A percentile compares a stretch with the other conserved stretches of the same genome.
phyloP scores from a whole-genome alignment of 495 filamentous ascomycete genomes.

The Hypomontagnella monticulosa region DNA sequence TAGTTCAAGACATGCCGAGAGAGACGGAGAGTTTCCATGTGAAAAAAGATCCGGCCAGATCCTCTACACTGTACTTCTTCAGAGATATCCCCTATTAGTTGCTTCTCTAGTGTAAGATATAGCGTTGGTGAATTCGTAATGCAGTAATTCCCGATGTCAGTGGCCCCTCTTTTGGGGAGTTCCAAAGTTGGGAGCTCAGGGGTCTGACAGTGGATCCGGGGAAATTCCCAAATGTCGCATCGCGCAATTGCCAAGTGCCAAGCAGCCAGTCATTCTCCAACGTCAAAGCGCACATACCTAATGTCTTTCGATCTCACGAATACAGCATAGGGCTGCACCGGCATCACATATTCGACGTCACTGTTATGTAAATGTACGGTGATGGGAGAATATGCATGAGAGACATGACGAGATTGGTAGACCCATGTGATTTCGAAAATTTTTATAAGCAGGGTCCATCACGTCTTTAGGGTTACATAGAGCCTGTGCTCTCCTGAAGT shows the following conservation, averaged over 20 bases:
- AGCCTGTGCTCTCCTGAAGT: constrained; percentile 9
- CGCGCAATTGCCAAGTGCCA: constrained; percentile 16
- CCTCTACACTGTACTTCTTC: too few species aligned
- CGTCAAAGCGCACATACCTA: constrained; percentile 20
- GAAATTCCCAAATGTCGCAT: constrained; percentile 8
- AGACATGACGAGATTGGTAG: background rate
- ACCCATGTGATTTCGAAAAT: background rate
- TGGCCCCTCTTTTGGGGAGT: background rate
- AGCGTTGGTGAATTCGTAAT: constrained; percentile 3
- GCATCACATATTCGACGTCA: constrained; percentile 6
- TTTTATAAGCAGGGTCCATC: background rate
- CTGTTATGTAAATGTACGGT: constrained; percentile 1
- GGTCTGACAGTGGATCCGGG: constrained; percentile 16
- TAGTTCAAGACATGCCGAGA: too few species aligned
- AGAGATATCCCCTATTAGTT: background rate
- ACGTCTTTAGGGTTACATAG: background rate
- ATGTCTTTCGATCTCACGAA: constrained; percentile 1
- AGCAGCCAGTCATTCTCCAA: constrained; percentile 7
- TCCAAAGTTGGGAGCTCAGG: constrained; percentile 3
- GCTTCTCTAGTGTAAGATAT: background rate
- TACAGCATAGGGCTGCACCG: constrained; percentile 6
- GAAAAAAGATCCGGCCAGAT: too few species aligned
- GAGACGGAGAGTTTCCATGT: too few species aligned
- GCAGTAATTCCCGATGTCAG: constrained; percentile 8
- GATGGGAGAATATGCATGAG: background rate